Evolutionary conservation across 2,329 filamentous ascomycete genomes (phyloP).

Genomic region (Akanthomyces dipterigenus): DNA sequence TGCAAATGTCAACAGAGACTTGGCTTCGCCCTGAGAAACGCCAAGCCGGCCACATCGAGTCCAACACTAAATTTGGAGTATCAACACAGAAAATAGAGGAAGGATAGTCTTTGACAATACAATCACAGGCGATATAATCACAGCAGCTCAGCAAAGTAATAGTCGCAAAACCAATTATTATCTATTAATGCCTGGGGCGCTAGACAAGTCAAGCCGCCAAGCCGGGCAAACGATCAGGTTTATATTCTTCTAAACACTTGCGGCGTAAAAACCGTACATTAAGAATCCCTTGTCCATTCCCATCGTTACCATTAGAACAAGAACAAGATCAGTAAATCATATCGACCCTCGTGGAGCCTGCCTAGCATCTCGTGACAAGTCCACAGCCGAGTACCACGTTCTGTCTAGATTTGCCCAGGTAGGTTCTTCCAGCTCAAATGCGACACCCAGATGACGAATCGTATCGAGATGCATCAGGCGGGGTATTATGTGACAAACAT

Average conservation of each 20-base stretch:
- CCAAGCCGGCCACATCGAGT: too few species aligned
- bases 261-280: slow-evolving; percentile 13
- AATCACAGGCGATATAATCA: too few species aligned
- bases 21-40: too few species aligned
- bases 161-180: not conserved
- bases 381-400: slow-evolving; percentile 17
- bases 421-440: slow-evolving; percentile 7
- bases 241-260: slow-evolving; percentile 8
- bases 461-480: slow-evolving; percentile 23
- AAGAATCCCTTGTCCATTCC: slow-evolving; percentile 22
- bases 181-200: slow-evolving; percentile 5
- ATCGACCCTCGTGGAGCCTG: slow-evolving; percentile 25
- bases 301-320: slow-evolving; percentile 28
- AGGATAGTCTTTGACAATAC: too few species aligned
- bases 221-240: slow-evolving; percentile 4
- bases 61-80: too few species aligned
- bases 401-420: not conserved
- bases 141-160: not conserved
- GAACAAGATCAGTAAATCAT: slow-evolving; percentile 25
- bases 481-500: slow-evolving; percentile 38
- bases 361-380: slow-evolving; percentile 22
- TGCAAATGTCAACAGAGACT: too few species aligned
- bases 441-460: slow-evolving; percentile 16
- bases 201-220: not conserved
- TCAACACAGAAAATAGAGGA: too few species aligned